These are phyloP conservation scores for Ustilago vetiveriae DNA, from an alignment of 1,284 basidiomycete genomes.

Conservation along the genomic window DNA sequence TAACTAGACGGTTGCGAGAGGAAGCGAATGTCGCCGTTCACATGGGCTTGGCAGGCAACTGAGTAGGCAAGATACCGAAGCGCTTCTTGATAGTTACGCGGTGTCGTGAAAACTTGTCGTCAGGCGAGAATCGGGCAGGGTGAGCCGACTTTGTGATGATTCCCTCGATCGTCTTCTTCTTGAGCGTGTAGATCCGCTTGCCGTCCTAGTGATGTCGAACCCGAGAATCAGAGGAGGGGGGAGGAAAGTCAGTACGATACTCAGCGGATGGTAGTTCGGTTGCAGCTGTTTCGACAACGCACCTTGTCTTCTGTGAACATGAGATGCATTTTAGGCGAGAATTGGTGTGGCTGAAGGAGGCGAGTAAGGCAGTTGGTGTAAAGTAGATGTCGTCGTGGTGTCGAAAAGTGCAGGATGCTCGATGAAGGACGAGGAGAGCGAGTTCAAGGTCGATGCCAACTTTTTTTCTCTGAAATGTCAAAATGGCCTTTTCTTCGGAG, in stretches of 20 bases:
- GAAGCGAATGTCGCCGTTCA: constrained; percentile 22
- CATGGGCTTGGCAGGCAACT: constrained; percentile 58
- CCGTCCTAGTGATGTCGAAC: constrained; percentile 47
- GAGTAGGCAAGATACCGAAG: constrained; percentile 62
- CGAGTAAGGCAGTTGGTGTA: not conserved
- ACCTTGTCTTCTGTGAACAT: constrained; percentile 65
- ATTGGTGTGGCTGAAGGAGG: not conserved
- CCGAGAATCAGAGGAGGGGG: not conserved
- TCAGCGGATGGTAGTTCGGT: too few species aligned
- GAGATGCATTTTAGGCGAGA: constrained; percentile 61
- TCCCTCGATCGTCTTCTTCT: constrained; percentile 61
- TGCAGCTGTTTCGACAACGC: not conserved
- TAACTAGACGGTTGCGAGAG: too few species aligned
- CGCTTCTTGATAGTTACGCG: constrained; percentile 66
- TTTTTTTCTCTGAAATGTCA: constrained; percentile 1
- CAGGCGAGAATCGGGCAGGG: constrained; percentile 66
- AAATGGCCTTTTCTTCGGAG: not conserved
- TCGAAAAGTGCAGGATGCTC: too few species aligned
- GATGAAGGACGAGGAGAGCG: not conserved
- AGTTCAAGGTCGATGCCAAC: too few species aligned
- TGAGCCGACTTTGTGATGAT: constrained; percentile 64
- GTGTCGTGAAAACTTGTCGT: constrained; percentile 67
- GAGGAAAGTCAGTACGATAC: too few species aligned
- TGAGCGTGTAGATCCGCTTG: constrained; percentile 66
- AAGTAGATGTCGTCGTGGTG: too few species aligned